Base-by-base conservation (phyloP, 768 basidiomycete genomes). In the Glaciozyma martinii region DNA sequence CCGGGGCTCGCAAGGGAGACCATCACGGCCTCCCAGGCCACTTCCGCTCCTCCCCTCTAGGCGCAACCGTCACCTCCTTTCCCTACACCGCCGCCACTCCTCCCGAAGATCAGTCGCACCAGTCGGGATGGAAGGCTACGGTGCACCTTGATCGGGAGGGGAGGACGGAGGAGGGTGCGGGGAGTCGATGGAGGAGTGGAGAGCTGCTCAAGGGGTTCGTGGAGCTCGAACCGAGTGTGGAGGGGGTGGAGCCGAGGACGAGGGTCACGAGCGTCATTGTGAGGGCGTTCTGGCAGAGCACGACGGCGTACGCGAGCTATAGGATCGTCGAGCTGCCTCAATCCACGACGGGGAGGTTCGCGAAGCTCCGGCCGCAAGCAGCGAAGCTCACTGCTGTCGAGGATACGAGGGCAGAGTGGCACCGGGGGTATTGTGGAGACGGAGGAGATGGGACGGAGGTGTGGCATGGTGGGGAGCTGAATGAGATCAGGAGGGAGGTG, bases 41-140 rank as follows among this genome's bases (percentile, higher is more conserved):
- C 37, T 40, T 40, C 37, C 37, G 15, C 37, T 2, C 37, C 37
- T 40, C 12, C 12, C 37, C 37, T 40, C 37, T 40, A 8, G 37
- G 37, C 37, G 37, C 37, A 40, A 13, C 3, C 7, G 37, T 40
- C 37, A 40, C 37, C 37, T 40, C 37, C 37, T 40, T 40, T 13
- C 37, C 37, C 37, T 40, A 40, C 37, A 40, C 37, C 37, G 37
- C 37, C 37, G 37, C 37, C 7, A 40, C 37, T 40, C 37, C 37
- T 8, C 37, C 37, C 5, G 37, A 40, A 13, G 37, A 40, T 13
- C 37, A 40, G 37, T 40, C 37, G 5, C 37, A 40, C 37, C 21
- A 59, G 8, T 63, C 67, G 0, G 63, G 67, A 7, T n/a, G 61
- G 16, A 60, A 16, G 4, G 37, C 3, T 2, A 8, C 59, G 43